Evolutionary conservation across 495 filamentous ascomycete genomes (phyloP).

Genomic region (Massariosphaeria phaeospora): DNA sequence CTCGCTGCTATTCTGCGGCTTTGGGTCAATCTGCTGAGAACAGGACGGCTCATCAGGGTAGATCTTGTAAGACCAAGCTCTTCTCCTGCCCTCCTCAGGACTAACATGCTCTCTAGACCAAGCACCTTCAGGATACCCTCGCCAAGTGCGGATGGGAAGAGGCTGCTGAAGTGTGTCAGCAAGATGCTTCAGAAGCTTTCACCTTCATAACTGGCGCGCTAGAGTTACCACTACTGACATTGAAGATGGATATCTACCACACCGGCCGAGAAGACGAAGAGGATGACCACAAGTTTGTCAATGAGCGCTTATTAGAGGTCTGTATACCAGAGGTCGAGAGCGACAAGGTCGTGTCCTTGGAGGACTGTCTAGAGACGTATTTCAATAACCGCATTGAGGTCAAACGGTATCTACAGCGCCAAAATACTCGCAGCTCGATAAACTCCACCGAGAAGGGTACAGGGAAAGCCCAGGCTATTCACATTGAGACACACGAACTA

Average conservation of each 20-base stretch:
- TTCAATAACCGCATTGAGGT: constrained; percentile 96
- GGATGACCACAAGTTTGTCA: constrained; percentile 90
- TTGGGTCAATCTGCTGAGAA: constrained; percentile 88
- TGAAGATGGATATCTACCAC: constrained; percentile 94
- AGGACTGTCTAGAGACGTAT: constrained; percentile 86
- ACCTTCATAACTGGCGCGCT: constrained; percentile 87
- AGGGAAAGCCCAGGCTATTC: constrained; percentile 47
- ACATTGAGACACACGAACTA: constrained; percentile 60
- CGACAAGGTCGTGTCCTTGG: constrained; percentile 65
- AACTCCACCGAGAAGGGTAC: constrained; percentile 46
- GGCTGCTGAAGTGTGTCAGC: constrained; percentile 68
- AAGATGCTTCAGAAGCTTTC: constrained; percentile 94
- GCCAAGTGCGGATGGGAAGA: constrained; percentile 90
- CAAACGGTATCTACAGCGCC: constrained; percentile 65
- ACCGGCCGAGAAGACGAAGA: constrained; percentile 73
- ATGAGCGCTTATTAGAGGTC: constrained; percentile 87
- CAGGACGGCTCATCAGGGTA: constrained; percentile 75
- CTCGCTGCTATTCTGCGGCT: constrained; percentile 70
- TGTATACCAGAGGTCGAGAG: constrained; percentile 65
- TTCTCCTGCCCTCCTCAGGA: background rate
- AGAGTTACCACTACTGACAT: constrained; percentile 77
- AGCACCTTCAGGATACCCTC: constrained; percentile 73
- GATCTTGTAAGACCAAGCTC: constrained; percentile 64
- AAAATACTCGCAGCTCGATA: constrained; percentile 52
- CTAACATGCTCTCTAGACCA: constrained; percentile 56